These are phyloP conservation scores for Pneumocystis jirovecii DNA, from an alignment of 1,139 yeast species.

Conservation along the genomic window DNA sequence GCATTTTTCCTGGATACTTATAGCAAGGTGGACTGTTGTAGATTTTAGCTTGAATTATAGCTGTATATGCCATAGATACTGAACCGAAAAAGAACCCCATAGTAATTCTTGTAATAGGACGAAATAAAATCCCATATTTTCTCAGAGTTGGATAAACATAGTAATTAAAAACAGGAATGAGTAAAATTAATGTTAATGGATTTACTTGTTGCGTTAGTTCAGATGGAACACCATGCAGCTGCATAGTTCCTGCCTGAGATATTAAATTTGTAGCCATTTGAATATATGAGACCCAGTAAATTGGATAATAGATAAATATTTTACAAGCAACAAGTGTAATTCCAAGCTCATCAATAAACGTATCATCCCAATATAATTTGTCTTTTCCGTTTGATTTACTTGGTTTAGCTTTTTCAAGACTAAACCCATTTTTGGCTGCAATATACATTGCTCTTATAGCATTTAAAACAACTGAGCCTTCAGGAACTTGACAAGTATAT, in stretches of 20 bases:
- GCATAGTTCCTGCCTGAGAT: slow-evolving; percentile 52
- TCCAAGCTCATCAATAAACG: slow-evolving; percentile 47
- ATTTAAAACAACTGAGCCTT: slow-evolving; percentile 46
- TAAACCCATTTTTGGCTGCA: slow-evolving; percentile 36
- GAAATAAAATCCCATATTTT: slow-evolving; percentile 29
- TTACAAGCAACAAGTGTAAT: slow-evolving; percentile 48
- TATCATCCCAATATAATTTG: slow-evolving; percentile 34
- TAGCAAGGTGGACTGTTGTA: slow-evolving; percentile 70
- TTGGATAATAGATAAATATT: slow-evolving; percentile 46
- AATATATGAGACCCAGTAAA: slow-evolving; percentile 54
- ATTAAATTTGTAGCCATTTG: slow-evolving; percentile 53
- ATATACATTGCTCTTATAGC: slow-evolving; percentile 33
- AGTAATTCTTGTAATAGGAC: slow-evolving; percentile 55
- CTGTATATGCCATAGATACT: slow-evolving; percentile 62
- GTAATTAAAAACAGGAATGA: slow-evolving; percentile 46
- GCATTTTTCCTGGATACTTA: slow-evolving; percentile 33
- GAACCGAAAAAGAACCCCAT: slow-evolving; percentile 63
- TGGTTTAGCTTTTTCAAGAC: slow-evolving; percentile 25
- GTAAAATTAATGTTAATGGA: slow-evolving; percentile 45
- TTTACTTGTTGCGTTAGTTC: slow-evolving; percentile 51
- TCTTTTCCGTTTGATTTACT: background rate
- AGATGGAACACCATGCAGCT: slow-evolving; percentile 48
- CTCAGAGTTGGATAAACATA: slow-evolving; percentile 42
- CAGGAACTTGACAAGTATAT: slow-evolving; percentile 48
- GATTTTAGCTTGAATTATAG: slow-evolving; percentile 56